These are phyloP conservation scores for Albizia julibrissin DNA, from an alignment of 306 rosid species.

Conservation along the genomic window DNA sequence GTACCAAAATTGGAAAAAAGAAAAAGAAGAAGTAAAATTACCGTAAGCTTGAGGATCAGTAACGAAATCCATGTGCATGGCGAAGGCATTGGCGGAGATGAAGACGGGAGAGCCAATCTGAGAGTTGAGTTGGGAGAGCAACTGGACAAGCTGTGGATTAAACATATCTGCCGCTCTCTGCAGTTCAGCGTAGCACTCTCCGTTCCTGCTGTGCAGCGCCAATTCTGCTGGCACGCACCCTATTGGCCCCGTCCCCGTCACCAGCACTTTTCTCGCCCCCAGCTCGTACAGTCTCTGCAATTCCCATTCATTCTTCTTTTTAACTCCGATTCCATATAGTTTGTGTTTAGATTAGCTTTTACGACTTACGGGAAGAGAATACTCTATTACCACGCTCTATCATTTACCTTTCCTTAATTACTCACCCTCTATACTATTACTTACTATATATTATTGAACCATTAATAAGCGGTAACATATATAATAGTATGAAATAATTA, in stretches of 20 bases:
- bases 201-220: constrained; percentile 53
- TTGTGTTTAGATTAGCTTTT: too few relatives aligned
- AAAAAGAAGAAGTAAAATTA: neutral
- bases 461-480: too few relatives aligned
- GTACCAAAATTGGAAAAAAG: too few relatives aligned
- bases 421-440: neutral
- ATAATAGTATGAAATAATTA: too few relatives aligned
- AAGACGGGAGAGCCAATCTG: constrained; percentile 50
- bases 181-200: constrained; percentile 56
- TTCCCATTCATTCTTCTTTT: neutral
- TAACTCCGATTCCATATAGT: neutral
- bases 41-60: constrained; percentile 61
- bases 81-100: constrained; percentile 53
- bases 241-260: constrained; percentile 75
- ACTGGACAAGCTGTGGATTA: constrained; percentile 62
- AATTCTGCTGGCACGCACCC: constrained; percentile 80
- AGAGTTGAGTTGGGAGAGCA: constrained; percentile 49
- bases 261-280: constrained; percentile 67
- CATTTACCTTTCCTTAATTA: too few relatives aligned
- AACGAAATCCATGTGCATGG: constrained; percentile 59
- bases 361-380: too few relatives aligned
- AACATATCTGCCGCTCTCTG: constrained; percentile 55
- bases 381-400: neutral
- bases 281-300: constrained; percentile 64
- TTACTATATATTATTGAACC: too few relatives aligned